These are phyloP conservation scores for Penicillium corylophilum DNA, from an alignment of 2,329 filamentous ascomycete species.

Conservation along the genomic window DNA sequence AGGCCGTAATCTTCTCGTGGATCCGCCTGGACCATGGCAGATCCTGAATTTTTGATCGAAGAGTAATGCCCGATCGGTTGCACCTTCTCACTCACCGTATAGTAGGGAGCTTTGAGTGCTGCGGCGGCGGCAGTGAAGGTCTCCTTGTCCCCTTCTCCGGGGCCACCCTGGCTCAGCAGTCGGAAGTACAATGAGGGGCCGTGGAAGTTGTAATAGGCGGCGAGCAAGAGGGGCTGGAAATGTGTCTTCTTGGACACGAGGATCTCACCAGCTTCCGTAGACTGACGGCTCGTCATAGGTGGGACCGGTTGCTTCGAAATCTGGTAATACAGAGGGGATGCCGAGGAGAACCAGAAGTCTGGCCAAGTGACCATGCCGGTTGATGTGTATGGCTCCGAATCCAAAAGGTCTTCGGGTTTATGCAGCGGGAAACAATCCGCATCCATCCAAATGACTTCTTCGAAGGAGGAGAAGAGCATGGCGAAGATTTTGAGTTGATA, in stretches of 20 bases:
- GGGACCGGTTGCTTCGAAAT: constrained; percentile 39
- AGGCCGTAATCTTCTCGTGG: constrained; percentile 39
- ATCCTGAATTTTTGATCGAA: constrained; percentile 30
- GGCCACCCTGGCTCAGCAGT: constrained; percentile 39
- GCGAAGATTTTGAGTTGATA: constrained; percentile 60
- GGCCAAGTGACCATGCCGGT: constrained; percentile 59
- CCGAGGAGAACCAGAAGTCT: constrained; percentile 52
- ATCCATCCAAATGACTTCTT: constrained; percentile 60
- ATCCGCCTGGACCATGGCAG: constrained; percentile 41
- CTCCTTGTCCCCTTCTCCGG: constrained; percentile 42
- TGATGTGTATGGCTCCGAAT: constrained; percentile 52
- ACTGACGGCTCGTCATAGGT: constrained; percentile 34
- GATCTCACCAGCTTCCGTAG: constrained; percentile 38
- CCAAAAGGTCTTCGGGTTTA: constrained; percentile 49
- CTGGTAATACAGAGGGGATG: constrained; percentile 45
- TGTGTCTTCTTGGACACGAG: constrained; percentile 40
- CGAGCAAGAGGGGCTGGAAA: constrained; percentile 33
- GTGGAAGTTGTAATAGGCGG: constrained; percentile 41
- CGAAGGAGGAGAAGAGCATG: constrained; percentile 59
- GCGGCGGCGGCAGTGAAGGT: constrained; percentile 38
- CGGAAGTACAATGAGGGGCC: constrained; percentile 39
- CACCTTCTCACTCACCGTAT: constrained; percentile 38
- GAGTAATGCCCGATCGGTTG: constrained; percentile 35
- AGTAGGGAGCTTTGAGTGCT: constrained; percentile 35
- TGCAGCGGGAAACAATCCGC: constrained; percentile 56